Conservation (phyloP, 371 early-diverging fungal genomes). For the Umbelopsis sp. region DNA sequence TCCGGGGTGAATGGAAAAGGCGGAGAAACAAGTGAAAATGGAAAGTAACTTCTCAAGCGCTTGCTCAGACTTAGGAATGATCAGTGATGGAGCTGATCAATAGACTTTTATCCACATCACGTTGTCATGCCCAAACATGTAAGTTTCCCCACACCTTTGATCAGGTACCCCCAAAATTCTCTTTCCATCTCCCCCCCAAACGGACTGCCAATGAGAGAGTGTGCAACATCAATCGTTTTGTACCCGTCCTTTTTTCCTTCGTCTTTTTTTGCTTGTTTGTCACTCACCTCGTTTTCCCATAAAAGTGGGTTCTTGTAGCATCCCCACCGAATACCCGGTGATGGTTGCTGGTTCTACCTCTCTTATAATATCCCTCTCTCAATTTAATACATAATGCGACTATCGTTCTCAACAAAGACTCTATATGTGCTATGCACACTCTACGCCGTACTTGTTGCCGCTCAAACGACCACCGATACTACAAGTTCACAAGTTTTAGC, state of each 20-base stretch:
- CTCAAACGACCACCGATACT: background rate
- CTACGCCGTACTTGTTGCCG: background rate
- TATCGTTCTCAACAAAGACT: background rate
- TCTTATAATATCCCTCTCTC: background rate
- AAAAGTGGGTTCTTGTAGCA: background rate
- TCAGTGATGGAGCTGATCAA: background rate
- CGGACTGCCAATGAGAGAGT: too few relatives aligned
- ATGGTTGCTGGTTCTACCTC: background rate
- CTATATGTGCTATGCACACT: background rate
- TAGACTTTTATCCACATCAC: slow-evolving; percentile 3
- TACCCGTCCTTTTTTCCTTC: background rate
- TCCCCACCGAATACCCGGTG: background rate
- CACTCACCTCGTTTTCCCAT: background rate
- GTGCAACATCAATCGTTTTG: background rate
- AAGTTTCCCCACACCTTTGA: slow-evolving; percentile 4
- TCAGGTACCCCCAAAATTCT: background rate
- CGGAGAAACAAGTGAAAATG: background rate
- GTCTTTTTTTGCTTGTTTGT: too few relatives aligned
- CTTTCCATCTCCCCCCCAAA: background rate
- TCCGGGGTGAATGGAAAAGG: too few relatives aligned
- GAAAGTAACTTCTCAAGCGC: background rate
- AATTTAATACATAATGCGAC: background rate
- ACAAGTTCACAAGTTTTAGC: background rate
- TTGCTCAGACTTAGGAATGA: too few relatives aligned
- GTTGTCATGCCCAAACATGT: background rate